phyloP scores from a whole-genome alignment of 169 alveolate genomes.

The Eimeria necatrix region DNA sequence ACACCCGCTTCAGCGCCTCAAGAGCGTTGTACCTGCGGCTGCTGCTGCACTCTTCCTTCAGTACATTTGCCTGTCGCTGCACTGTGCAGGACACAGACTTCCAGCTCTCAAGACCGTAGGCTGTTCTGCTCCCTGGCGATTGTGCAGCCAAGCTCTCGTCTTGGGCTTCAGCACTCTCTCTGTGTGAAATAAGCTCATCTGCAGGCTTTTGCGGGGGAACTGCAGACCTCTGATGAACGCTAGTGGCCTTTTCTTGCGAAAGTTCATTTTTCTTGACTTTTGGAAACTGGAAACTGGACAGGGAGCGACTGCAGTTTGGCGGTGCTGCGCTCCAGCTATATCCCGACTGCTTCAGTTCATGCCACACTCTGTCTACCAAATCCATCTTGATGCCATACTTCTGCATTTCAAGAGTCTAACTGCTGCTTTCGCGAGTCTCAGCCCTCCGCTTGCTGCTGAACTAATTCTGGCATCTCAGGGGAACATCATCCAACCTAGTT shows the following conservation, averaged over 20 bases:
- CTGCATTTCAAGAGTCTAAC: no score
- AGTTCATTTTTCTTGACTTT: not conserved
- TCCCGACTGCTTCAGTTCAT: not conserved
- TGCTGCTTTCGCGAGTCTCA: no score
- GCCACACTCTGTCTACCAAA: constrained; percentile 22
- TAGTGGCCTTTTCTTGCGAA: not conserved
- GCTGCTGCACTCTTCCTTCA: constrained; percentile 53
- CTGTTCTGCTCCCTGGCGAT: not conserved
- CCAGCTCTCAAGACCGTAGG: constrained; percentile 12
- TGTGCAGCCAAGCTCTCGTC: not conserved
- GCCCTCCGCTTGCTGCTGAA: no score
- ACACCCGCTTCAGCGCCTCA: constrained; percentile 20
- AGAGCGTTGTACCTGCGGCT: not conserved
- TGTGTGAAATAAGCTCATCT: not conserved
- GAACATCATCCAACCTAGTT: no score
- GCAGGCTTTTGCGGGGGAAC: not conserved
- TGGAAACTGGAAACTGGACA: constrained; percentile 59
- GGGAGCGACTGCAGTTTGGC: not conserved
- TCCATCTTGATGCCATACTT: not conserved
- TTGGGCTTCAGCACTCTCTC: not conserved
- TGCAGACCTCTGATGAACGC: not conserved
- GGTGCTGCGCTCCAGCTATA: not conserved
- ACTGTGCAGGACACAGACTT: constrained; percentile 26
- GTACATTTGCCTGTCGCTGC: constrained; percentile 56
- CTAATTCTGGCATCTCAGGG: no score